A percentile compares a stretch with the other conserved stretches of the same genome.
Conservation (phyloP, 2,329 filamentous ascomycete species). For the Cercospora berteroae region DNA sequence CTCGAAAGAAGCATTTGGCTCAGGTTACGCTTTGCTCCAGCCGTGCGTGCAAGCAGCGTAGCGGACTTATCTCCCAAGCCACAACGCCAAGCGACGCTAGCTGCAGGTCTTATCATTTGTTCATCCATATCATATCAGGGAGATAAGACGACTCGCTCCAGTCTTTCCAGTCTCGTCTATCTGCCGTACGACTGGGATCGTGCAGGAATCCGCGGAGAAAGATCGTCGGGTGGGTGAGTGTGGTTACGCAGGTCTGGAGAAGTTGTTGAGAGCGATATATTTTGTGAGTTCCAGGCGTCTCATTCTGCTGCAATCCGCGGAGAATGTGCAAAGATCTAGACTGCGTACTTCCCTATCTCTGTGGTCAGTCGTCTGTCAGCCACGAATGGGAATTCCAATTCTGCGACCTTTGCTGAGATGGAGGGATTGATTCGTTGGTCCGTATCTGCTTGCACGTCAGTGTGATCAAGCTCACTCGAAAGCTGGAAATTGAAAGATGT, state of each 20-base stretch:
- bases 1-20: neutral
- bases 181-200: neutral
- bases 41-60: neutral
- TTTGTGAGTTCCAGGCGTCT: neutral
- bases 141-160: slow-evolving; percentile 5
- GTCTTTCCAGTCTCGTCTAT: neutral
- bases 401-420: neutral
- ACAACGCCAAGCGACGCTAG: slow-evolving; percentile 6
- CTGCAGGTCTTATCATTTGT: slow-evolving; percentile 4
- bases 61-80: slow-evolving; percentile 14
- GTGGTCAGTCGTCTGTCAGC: neutral
- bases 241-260: neutral
- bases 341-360: neutral
- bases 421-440: neutral
- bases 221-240: neutral
- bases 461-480: neutral
- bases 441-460: neutral
- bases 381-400: neutral
- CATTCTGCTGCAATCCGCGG: neutral
- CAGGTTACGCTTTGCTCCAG: neutral
- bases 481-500: neutral
- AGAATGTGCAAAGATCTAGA: neutral
- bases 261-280: neutral
- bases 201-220: neutral
- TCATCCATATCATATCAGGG: neutral